Evolutionary conservation across 2,329 filamentous ascomycete genomes (phyloP), one percentile per base, ranked within the genome.

Genomic region (Zalaria obscura): DNA sequence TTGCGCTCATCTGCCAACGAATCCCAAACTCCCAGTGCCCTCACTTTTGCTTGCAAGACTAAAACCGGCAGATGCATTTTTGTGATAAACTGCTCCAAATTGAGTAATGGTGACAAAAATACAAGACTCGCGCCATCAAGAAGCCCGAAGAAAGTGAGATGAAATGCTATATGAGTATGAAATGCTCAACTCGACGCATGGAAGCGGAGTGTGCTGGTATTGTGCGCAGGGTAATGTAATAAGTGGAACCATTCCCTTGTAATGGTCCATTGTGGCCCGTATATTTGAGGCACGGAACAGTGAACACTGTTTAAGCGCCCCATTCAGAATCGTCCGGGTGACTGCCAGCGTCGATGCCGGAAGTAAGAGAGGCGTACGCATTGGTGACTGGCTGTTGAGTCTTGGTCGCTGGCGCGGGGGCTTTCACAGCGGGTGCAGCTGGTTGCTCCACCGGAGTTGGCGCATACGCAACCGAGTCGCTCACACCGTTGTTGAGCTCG

Each of bases 321-420:
- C 62, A 65, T 50, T 64, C 60, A 18, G 59, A 62, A 47, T 63
- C 59, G 35, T 56, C 48, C 11, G 58, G 55, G 46, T 63, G 56
- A 18, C 42, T 46, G 29, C 44, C 45, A 27, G 44, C 40, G 35
- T 45, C 43, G 31, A 47, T 43, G 4, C 40, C 36, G 27, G 42
- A 42, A 35, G 34, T 36, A 6, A 35, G 40, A 8, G 42, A 40
- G 5, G 39, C 36, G 27, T 47, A 45, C 28, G 47, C 49, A 25
- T 51, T 51, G 25, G 38, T 42, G 18, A 43, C 43, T 9, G 29
- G 29, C 25, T 26, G 27, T n/a, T 35, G 11, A 3, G 35, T 34
- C 39, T 43, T 41, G 31, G 43, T n/a, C 25, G 37, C 41, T 36
- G 43, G 41, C 10, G 36, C 44, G 11, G 41, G 36, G 25, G 40